Evolutionary conservation across 2,329 filamentous ascomycete species (phyloP), one percentile per base, ranked within the genome.

Genomic region (Drechslerella dactyloides): DNA sequence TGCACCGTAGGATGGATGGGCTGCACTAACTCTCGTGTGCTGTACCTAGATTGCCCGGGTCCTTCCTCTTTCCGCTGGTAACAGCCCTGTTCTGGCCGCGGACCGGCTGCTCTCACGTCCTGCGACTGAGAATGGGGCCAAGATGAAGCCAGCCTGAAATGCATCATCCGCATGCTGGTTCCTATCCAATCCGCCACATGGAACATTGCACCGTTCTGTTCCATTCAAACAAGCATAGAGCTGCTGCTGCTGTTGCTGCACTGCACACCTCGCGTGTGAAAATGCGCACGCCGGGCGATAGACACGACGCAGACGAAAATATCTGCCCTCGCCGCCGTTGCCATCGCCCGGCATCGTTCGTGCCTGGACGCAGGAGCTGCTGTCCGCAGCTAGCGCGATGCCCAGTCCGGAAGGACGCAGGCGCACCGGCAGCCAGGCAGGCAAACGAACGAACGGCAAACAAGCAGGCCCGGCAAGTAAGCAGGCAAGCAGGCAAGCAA

Each of bases 11-110:
- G 10, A 44, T 48, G 17, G 5, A 48, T 48, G 17, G 44, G 44
- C 8, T 48, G 44, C 21, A 48, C 6, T 48, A 13, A 7, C 33
- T 37, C n/a, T n/a, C n/a, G 33, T 37, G 33, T 37, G 33, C 33
- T 33, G 44, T 19, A 21, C 44, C 44, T 48, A 15, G 19, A 48
- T 30, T 30, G 30, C 24, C n/a, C 23, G 44, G 61, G 61, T 65
- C 61, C 61, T 65, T 65, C 61, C 61, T 65, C 33, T 64, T 64
- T 64, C 51, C 50, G 50, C 59, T 37, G 35, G 17, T 51, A 54
- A 54, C 35, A 33, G 40, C 44, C 48, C 30, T 40, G 53, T 56
- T 53, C 48, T 48, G 44, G 44, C 19, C 27, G 27, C 17, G 6
- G 44, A 5, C 44, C 17, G 44, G 44, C 44, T 56, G 35, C 50